These are phyloP conservation scores for Actinomortierella wolfii DNA, from an alignment of 371 early-diverging fungal species.

Conservation along the genomic window DNA sequence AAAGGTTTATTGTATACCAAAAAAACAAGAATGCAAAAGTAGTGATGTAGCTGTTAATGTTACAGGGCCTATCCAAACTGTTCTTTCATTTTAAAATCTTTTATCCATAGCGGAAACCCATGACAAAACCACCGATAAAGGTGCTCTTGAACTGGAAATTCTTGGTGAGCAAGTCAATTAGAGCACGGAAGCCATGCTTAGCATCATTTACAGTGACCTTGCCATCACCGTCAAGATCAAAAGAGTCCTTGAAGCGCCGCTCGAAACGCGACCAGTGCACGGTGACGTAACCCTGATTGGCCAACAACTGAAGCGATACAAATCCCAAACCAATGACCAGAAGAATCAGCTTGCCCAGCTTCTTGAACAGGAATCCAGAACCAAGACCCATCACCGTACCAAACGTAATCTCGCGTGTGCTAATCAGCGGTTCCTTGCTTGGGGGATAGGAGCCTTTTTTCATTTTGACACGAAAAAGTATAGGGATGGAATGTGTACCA, in stretches of 20 bases:
- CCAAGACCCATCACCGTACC: slow-evolving; percentile 38
- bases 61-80: no score
- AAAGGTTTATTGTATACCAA: no score
- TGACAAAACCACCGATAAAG: slow-evolving; percentile 56
- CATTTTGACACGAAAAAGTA: no score
- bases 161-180: slow-evolving; percentile 56
- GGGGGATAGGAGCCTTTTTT: no score
- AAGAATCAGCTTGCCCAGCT: slow-evolving; percentile 38
- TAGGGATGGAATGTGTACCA: no score
- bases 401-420: slow-evolving; percentile 28
- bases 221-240: slow-evolving; percentile 60
- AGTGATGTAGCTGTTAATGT: no score
- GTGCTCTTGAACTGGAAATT: slow-evolving; percentile 67
- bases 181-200: slow-evolving; percentile 46
- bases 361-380: slow-evolving; percentile 42
- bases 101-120: slow-evolving; percentile 61
- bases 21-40: no score
- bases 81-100: no score
- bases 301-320: slow-evolving; percentile 48
- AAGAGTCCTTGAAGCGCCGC: slow-evolving; percentile 36
- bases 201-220: slow-evolving; percentile 53
- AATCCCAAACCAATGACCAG: slow-evolving; percentile 33
- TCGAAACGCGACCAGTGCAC: slow-evolving; percentile 64
- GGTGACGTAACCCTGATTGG: slow-evolving; percentile 56
- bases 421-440: slow-evolving; percentile 19